Evolutionary conservation across 192 early-diverging fungal genomes (phyloP).

Genomic region (Obelidium mucronatum): DNA sequence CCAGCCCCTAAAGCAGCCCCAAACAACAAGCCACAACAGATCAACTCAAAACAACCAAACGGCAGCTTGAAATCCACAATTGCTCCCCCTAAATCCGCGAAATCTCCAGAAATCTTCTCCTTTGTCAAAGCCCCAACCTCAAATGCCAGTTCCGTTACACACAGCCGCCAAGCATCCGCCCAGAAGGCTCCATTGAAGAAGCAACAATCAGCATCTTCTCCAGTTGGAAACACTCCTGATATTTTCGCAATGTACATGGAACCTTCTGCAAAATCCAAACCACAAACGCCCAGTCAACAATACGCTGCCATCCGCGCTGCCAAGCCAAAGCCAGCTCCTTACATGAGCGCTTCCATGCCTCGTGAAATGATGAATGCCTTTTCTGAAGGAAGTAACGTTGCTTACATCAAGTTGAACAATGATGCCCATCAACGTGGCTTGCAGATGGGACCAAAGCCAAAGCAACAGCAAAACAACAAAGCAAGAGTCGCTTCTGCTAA

Average conservation of each 20-base stretch:
- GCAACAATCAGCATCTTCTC: neutral
- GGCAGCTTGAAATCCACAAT: constrained; percentile 27
- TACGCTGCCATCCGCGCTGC: constrained; percentile 26
- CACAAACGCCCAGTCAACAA: constrained; percentile 17
- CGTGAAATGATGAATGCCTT: constrained; percentile 9
- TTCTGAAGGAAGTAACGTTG: constrained; percentile 10
- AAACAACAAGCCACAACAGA: neutral
- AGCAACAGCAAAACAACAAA: constrained; percentile 1
- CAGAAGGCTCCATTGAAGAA: constrained; percentile 1
- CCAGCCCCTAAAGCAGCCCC: neutral
- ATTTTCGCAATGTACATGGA: constrained; percentile 24
- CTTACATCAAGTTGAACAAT: constrained; percentile 4
- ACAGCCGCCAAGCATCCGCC: neutral
- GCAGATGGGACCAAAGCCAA: neutral
- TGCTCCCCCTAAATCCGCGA: constrained; percentile 11
- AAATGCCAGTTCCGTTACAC: neutral
- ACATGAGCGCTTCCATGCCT: constrained; percentile 26
- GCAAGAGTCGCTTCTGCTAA: neutral
- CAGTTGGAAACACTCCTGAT: constrained; percentile 14
- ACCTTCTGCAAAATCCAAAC: neutral
- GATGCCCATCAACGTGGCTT: constrained; percentile 32
- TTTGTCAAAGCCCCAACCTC: constrained; percentile 20
- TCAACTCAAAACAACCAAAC: neutral
- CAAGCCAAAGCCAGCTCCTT: constrained; percentile 33
- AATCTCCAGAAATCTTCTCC: constrained; percentile 33